These are phyloP conservation scores for Rhodotorula diobovata DNA, from an alignment of 768 basidiomycete species.

Conservation along the genomic window DNA sequence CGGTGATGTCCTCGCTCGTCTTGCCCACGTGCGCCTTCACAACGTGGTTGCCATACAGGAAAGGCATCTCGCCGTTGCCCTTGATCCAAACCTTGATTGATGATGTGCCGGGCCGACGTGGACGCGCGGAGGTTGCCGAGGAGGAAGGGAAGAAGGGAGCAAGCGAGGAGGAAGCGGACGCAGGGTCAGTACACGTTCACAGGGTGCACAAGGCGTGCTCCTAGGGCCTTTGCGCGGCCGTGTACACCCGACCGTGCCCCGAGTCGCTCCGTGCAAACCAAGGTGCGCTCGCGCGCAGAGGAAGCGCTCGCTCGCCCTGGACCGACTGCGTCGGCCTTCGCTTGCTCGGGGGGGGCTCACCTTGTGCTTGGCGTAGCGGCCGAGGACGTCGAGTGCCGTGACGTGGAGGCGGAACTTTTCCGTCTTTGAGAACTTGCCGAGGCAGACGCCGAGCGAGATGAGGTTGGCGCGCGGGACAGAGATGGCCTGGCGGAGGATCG, in stretches of 20 bases:
- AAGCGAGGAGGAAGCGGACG: not conserved
- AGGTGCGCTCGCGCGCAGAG: too few species aligned
- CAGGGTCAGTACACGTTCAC: too few species aligned
- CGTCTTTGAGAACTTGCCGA: conserved; percentile 94
- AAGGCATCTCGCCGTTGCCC: conserved; percentile 98
- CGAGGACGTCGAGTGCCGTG: conserved; percentile 84
- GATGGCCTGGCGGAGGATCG: conserved; percentile 85
- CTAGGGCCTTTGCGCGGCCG: too few species aligned
- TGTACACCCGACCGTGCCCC: too few species aligned
- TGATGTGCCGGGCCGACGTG: not conserved
- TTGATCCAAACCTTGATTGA: conserved; percentile 86
- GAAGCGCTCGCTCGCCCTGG: too few species aligned
- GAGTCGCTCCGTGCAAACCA: too few species aligned
- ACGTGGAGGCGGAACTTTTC: conserved; percentile 98
- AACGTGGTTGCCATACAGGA: conserved; percentile 96
- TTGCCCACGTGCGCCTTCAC: conserved; percentile 97
- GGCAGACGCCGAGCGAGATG: conserved; percentile 87
- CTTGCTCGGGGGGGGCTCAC: conserved; percentile 51
- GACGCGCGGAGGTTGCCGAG: not conserved
- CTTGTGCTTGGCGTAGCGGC: conserved; percentile 97
- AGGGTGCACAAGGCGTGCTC: too few species aligned
- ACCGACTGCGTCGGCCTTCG: too few species aligned
- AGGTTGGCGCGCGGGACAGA: conserved; percentile 89
- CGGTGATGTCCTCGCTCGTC: conserved; percentile 97
- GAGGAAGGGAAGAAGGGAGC: not conserved